Evolutionary conservation across 306 rosid genomes (phyloP).

Genomic region (Vigna hirtella): DNA sequence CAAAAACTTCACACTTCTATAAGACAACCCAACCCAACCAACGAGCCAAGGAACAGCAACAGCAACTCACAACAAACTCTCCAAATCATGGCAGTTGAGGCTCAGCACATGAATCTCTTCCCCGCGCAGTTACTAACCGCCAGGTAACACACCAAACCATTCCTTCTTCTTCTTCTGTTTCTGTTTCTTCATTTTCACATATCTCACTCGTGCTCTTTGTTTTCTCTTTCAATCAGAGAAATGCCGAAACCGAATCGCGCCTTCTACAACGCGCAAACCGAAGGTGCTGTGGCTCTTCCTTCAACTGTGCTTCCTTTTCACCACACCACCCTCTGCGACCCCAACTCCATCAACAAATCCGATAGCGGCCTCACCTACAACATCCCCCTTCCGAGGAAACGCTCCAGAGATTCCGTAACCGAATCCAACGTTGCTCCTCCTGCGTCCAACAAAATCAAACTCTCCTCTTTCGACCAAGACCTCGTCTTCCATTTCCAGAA

Average conservation of each 20-base stretch:
- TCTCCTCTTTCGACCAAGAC: conserved; percentile 25
- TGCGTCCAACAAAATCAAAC: conserved; percentile 30
- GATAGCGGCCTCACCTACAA: conserved; percentile 62
- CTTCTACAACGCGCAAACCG: conserved; percentile 33
- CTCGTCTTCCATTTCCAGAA: conserved; percentile 41
- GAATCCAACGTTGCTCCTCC: conserved; percentile 29
- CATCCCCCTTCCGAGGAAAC: conserved; percentile 43
- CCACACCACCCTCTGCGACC: conserved; percentile 23
- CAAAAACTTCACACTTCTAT: background rate
- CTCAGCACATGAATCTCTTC: conserved; percentile 55
- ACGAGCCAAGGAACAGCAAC: background rate
- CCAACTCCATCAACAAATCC: conserved; percentile 45
- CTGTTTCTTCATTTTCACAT: background rate
- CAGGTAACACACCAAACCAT: conserved; percentile 36
- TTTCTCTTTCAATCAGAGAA: conserved; percentile 48
- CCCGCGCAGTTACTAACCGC: conserved; percentile 56
- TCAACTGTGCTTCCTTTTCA: conserved; percentile 38
- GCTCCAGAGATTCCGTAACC: conserved; percentile 37
- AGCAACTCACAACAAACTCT: conserved; percentile 33
- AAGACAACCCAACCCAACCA: background rate
- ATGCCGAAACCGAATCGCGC: conserved; percentile 33
- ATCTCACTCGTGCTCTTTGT: background rate
- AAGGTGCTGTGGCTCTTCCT: conserved; percentile 22
- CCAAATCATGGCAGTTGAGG: conserved; percentile 77
- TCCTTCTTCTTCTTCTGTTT: no score